Base-by-base conservation (phyloP, 768 basidiomycete species). In the Russula emetica region DNA sequence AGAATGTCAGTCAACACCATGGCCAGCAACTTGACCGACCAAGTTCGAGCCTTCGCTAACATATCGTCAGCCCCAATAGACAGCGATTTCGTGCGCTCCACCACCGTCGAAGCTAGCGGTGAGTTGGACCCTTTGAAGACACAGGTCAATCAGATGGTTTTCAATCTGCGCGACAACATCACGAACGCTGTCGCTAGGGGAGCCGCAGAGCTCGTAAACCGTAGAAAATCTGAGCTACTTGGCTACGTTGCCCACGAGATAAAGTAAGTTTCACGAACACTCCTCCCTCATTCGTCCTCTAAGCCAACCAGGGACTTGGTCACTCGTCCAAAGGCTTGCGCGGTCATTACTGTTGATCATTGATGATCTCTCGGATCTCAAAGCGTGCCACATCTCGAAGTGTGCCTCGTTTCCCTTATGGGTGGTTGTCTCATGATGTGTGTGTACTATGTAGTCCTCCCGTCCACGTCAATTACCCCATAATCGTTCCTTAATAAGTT, bases 111-210 rank as follows among this genome's bases (percentile, higher is more conserved):
- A 71, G 97, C 97, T 1, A 88, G 85, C 66, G 97, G 97, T 57
- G 97, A 99, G 76, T 98, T 98, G 96, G 95, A 98, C 76, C 94
- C 92, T 52, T 82, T 99, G 78, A 98, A 99, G 82, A 97, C 94
- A 1, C 96, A 96, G 76, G 94, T 96, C 79, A 95, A 95, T 70
- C 92, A 96, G 76, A 99, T 98, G 97, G 93, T 99, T 60, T 96
- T 92, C 80, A 95, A 95, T 70, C 82, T 99, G 76, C 82, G 97
- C 26, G 95, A 98, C 73, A 87, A 85, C 68, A 97, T 99, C 58
- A 97, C 94, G 86, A 98, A 99, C 73, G 98, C 94, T 1, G 90
- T 91, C 26, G 97, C 97, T 6, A 85, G 95, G 71, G 95, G 97
- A 75, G 94, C 95, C 0, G 97, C 97, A 49, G 97, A 99, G 76